Percentiles rank a stretch among this genome's conserved stretches.
Evolutionary conservation across 352 stramenopile genomes (phyloP).

Genomic region (Pythium pyrilobum): DNA sequence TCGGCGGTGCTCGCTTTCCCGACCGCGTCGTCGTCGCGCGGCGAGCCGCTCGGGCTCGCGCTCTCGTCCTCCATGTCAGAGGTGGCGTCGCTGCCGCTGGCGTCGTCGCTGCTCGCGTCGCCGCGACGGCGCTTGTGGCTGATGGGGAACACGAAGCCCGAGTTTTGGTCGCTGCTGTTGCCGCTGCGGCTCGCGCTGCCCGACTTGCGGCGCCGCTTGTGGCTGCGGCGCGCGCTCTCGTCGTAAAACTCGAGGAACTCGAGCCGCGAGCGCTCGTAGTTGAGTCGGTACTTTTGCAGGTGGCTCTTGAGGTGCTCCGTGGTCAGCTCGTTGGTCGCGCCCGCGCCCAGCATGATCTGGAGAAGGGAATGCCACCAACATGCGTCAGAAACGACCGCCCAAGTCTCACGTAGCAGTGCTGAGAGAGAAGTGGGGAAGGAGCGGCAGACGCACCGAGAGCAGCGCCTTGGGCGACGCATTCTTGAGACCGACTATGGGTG

Average conservation of each 20-base stretch:
- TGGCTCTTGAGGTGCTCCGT: slow-evolving; percentile 87
- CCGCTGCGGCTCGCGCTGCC: not conserved
- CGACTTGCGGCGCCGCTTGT: slow-evolving; percentile 41
- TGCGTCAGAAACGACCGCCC: slow-evolving; percentile 12
- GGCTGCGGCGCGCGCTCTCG: slow-evolving; percentile 60
- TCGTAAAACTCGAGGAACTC: slow-evolving; percentile 87
- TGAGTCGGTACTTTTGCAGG: slow-evolving; percentile 86
- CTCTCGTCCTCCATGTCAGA: slow-evolving; percentile 9
- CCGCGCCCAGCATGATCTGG: slow-evolving; percentile 56
- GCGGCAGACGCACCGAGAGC: too few species aligned
- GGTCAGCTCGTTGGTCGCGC: slow-evolving; percentile 53
- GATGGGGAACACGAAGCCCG: slow-evolving; percentile 18
- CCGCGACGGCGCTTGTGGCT: slow-evolving; percentile 5
- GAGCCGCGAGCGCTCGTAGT: slow-evolving; percentile 78
- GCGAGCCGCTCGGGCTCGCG: not conserved
- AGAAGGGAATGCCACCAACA: slow-evolving; percentile 17
- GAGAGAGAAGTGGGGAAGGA: too few species aligned
- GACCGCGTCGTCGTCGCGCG: not conserved
- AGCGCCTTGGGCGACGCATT: slow-evolving; percentile 83
- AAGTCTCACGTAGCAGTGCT: too few species aligned
- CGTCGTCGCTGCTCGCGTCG: not conserved
- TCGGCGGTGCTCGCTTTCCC: not conserved
- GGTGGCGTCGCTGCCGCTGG: not conserved
- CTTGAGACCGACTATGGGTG: slow-evolving; percentile 62
- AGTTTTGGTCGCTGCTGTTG: slow-evolving; percentile 13